phyloP scores from a whole-genome alignment of 2,329 filamentous ascomycete genomes.

The Macroventuria anomochaeta region DNA sequence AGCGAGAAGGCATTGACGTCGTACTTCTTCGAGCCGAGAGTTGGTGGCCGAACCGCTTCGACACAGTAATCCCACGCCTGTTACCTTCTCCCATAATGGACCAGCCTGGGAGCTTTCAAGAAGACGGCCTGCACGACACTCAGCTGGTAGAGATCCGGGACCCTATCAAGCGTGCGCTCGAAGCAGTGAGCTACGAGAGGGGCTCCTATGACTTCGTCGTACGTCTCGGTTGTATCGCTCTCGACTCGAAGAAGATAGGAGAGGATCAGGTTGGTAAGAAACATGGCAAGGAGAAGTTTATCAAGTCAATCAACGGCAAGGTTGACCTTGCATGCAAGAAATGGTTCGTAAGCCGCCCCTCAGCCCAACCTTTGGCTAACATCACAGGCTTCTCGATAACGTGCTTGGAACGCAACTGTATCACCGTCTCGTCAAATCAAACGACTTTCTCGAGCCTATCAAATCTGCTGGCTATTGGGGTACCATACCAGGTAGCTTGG shows the following conservation, averaged over 20 bases:
- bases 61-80: slow-evolving; percentile 33
- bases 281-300: slow-evolving; percentile 21
- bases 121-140: slow-evolving; percentile 16
- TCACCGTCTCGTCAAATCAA: slow-evolving; percentile 22
- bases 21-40: slow-evolving; percentile 20
- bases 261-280: slow-evolving; percentile 21
- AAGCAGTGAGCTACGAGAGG: slow-evolving; percentile 30
- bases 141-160: slow-evolving; percentile 26
- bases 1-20: slow-evolving; percentile 32
- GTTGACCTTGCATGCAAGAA: slow-evolving; percentile 28
- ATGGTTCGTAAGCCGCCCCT: slow-evolving; percentile 24
- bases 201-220: slow-evolving; percentile 39
- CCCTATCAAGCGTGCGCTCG: slow-evolving; percentile 27
- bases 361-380: background rate
- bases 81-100: slow-evolving; percentile 26
- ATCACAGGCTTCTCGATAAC: slow-evolving; percentile 28
- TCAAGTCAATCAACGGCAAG: slow-evolving; percentile 19
- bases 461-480: slow-evolving; percentile 30
- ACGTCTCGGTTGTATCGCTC: slow-evolving; percentile 35
- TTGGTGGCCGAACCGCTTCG: slow-evolving; percentile 37
- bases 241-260: slow-evolving; percentile 24
- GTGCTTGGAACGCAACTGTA: slow-evolving; percentile 31
- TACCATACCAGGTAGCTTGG: slow-evolving; percentile 21
- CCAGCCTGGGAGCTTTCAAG: slow-evolving; percentile 30
- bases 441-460: slow-evolving; percentile 34